A percentile compares a stretch with the other conserved stretches of the same genome.
Evolutionary conservation across 768 basidiomycete species (phyloP).

Genomic region (Phanerochaete carnosa): DNA sequence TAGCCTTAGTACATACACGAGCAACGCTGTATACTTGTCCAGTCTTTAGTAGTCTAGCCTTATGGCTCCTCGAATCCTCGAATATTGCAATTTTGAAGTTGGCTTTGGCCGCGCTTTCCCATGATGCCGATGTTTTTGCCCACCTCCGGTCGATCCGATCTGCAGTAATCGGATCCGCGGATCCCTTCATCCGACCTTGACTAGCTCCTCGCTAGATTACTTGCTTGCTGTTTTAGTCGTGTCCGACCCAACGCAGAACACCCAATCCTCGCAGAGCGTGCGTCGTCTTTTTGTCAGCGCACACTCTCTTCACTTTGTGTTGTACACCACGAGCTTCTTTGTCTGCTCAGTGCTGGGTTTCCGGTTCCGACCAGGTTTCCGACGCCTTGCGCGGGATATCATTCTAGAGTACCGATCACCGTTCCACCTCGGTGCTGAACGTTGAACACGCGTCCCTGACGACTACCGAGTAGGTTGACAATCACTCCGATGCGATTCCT

Average conservation of each 20-base stretch:
- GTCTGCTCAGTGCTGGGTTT: constrained; percentile 19
- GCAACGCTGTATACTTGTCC: neutral
- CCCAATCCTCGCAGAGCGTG: neutral
- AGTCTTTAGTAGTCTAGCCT: neutral
- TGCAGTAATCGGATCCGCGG: neutral
- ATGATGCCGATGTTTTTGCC: no score
- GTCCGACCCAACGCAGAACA: neutral
- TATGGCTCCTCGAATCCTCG: neutral
- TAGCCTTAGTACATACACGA: no score
- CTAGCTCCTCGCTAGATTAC: neutral
- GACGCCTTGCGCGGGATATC: no score
- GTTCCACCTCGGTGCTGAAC: no score
- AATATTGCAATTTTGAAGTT: no score
- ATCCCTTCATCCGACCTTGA: neutral
- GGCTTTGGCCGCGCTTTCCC: no score
- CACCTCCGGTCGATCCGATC: no score
- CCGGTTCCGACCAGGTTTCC: constrained; percentile 14
- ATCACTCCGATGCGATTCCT: no score
- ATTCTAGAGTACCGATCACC: no score
- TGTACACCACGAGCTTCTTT: constrained; percentile 17
- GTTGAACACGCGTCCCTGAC: no score
- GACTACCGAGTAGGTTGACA: no score
- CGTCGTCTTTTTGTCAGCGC: no score
- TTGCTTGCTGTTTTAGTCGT: neutral
- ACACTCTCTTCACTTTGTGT: neutral